Conservation (phyloP, 176 grass and related monocot species). For the Triticum timopheevii region DNA sequence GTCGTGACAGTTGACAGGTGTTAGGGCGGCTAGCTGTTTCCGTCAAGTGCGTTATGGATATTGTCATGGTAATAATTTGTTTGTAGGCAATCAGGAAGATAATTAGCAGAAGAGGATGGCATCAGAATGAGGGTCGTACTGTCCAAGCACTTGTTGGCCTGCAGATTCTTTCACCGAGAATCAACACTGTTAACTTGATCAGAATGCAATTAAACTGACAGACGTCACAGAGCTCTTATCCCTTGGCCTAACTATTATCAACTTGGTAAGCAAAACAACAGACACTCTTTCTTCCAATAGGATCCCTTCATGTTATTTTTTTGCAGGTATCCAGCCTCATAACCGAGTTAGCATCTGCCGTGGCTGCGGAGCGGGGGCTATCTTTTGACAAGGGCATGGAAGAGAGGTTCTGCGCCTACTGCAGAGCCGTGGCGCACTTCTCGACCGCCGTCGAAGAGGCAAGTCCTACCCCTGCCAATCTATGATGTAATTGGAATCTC, state of each 20-base stretch:
- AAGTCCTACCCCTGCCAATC: constrained; percentile 12
- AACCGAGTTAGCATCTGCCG: constrained; percentile 66
- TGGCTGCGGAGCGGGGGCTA: constrained; percentile 57
- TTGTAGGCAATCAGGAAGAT: no score
- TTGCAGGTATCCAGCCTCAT: constrained; percentile 69
- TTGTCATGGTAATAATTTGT: no score
- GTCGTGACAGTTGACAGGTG: no score
- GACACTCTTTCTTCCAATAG: no score
- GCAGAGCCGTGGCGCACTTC: constrained; percentile 83
- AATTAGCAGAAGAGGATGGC: not conserved
- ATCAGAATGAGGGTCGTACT: not conserved
- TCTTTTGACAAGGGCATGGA: constrained; percentile 70
- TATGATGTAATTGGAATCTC: not conserved
- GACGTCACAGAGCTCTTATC: no score
- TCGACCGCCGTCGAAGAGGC: constrained; percentile 95
- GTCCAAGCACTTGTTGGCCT: not conserved
- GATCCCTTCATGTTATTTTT: no score
- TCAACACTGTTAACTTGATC: no score
- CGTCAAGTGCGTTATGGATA: no score
- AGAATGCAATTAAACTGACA: no score
- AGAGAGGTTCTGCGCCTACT: constrained; percentile 80
- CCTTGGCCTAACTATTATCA: no score
- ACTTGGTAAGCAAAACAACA: no score
- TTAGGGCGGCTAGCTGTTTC: no score
- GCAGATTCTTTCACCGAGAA: not conserved